Evolutionary conservation across 2,329 filamentous ascomycete species (phyloP), one percentile per base, ranked within the genome.

Genomic region (Neobulgaria alba): DNA sequence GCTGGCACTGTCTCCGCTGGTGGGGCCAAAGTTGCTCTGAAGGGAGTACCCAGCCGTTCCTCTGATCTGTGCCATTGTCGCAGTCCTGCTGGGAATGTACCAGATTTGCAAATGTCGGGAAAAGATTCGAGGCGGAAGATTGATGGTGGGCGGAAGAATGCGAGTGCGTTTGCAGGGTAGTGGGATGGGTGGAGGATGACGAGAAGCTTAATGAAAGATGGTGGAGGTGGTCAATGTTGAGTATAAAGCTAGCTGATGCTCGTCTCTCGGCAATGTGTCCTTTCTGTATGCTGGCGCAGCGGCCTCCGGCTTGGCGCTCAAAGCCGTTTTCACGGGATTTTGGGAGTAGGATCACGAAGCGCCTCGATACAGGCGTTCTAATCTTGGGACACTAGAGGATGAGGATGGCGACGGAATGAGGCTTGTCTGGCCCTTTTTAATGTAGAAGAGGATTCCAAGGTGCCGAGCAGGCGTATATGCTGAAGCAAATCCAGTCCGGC

Each of bases 51-150:
- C 60, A 39, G 62, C 63, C 30, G 73, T 77, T 49, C 73, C 73
- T 60, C 73, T 64, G 60, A 77, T 77, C 57, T 75, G 72, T 54
- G 73, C 69, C 72, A 76, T 77, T 53, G 46, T 50, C 49, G 51
- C 52, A 56, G 50, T 53, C 54, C 53, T 51, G 51, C 50, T 55
- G 47, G 48, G 45, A 47, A 38, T 39, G 41, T 46, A 51, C 54
- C 50, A 49, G 46, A 19, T 8, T 17, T 18, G 12, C 30, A 16
- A 20, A 5, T 18, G 10, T 5, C 15, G 8, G 20, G 19, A 35
- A 12, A 10, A 35, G 7, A 35, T 35, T 7, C 23, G 23, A 26
- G 12, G 12, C 12, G 23, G 23, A n/a, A n/a, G n/a, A 7, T 26
- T 12, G 23, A 12, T 26, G 23, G 23, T 26, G 23, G 23, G 12